Evolutionary conservation across 257 asterid genomes (phyloP).

Genomic region (Leonotis leonurus): DNA sequence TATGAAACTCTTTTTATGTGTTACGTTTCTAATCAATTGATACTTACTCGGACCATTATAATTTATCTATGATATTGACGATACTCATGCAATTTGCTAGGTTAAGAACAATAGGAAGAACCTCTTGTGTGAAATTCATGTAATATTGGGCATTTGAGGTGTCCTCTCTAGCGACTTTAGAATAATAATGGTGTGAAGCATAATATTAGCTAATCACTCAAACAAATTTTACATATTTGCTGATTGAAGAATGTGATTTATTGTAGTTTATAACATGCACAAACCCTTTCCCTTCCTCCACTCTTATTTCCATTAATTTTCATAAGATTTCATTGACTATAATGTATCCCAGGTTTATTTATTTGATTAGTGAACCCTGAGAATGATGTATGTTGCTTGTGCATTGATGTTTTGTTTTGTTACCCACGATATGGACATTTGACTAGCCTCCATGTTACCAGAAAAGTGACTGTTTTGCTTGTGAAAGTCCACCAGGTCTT

Average conservation of each 20-base stretch:
- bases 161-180: not conserved
- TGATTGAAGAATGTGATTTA: not conserved
- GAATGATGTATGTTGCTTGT: conserved; percentile 7
- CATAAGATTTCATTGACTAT: not conserved
- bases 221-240: no score
- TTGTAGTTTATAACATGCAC: not conserved
- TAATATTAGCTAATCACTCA: not conserved
- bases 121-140: not conserved
- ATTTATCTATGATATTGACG: not conserved
- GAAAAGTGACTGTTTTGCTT: not conserved
- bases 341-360: not conserved
- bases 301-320: not conserved
- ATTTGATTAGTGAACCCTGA: not conserved
- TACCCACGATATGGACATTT: not conserved
- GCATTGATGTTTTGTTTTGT: not conserved
- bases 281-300: not conserved
- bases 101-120: not conserved
- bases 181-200: not conserved
- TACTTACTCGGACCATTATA: not conserved
- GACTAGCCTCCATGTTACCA: not conserved
- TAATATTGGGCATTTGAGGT: not conserved
- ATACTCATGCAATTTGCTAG: not conserved
- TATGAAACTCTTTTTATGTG: not conserved
- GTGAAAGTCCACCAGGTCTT: not conserved
- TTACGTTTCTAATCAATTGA: not conserved